Evolutionary conservation across 75 land plant genomes (phyloP).

Genomic region (Pinus taeda): DNA sequence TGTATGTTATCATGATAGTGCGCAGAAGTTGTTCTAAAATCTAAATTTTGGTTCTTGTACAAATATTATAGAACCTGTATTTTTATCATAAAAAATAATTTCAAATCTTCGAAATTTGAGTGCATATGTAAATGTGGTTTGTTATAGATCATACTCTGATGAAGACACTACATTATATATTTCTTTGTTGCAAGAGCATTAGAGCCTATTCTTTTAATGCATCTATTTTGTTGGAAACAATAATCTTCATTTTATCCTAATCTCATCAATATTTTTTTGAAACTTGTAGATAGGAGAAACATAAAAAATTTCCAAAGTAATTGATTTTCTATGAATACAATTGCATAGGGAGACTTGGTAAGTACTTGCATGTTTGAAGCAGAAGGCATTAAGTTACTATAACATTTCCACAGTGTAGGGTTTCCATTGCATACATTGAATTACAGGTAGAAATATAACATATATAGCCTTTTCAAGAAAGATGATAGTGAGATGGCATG

Average conservation of each 20-base stretch:
- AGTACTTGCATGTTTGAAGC: background rate
- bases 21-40: too few species aligned
- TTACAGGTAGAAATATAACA: background rate
- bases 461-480: background rate
- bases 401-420: too few species aligned
- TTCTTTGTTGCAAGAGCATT: background rate
- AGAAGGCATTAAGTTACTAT: background rate
- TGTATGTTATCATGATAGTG: background rate
- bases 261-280: background rate
- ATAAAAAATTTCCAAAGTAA: constrained; percentile 83
- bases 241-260: background rate
- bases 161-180: background rate
- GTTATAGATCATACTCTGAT: background rate
- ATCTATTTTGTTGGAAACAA: background rate
- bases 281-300: constrained; percentile 61
- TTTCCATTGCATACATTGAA: background rate
- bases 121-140: background rate
- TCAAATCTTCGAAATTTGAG: background rate
- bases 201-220: background rate
- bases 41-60: too few species aligned
- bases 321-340: constrained; percentile 81
- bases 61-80: too few species aligned
- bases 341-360: constrained; percentile 85
- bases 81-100: too few species aligned
- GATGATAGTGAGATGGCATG: background rate